These are phyloP conservation scores for Pinus taeda DNA, from an alignment of 75 land plant genomes.

Conservation along the genomic window DNA sequence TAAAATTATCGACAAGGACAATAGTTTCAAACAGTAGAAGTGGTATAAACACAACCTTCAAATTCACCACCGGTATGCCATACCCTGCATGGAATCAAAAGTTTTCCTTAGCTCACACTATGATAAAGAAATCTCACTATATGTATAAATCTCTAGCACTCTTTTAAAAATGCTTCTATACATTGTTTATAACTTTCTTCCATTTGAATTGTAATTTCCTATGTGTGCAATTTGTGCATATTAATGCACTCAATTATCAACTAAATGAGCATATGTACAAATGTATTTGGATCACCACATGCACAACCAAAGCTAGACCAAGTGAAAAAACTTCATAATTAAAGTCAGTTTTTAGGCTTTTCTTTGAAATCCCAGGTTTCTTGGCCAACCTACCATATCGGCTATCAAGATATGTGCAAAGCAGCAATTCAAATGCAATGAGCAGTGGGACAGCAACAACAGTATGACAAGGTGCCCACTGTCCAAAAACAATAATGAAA, in stretches of 20 bases:
- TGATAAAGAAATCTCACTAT: background rate
- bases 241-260: background rate
- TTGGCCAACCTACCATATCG: conserved; percentile 43
- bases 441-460: conserved; percentile 83
- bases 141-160: background rate
- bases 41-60: conserved; percentile 92
- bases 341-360: background rate
- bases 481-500: conserved; percentile 15
- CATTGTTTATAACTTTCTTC: background rate
- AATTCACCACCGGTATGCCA: conserved; percentile 40
- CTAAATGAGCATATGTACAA: background rate
- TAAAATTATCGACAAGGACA: conserved; percentile 82
- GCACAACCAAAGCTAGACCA: background rate
- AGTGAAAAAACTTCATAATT: background rate
- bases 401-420: conserved; percentile 86
- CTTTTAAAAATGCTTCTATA: background rate
- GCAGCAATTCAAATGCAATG: conserved; percentile 89
- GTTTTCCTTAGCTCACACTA: background rate
- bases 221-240: background rate
- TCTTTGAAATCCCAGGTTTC: background rate
- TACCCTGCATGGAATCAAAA: conserved; percentile 35
- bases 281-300: background rate
- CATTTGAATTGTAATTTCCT: background rate
- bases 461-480: conserved; percentile 99
- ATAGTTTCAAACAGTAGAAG: conserved; percentile 59